A percentile compares a stretch with the other conserved stretches of the same genome.
Conservation (phyloP, 192 early-diverging fungal species). For the Rhizophlyctis rosea region DNA sequence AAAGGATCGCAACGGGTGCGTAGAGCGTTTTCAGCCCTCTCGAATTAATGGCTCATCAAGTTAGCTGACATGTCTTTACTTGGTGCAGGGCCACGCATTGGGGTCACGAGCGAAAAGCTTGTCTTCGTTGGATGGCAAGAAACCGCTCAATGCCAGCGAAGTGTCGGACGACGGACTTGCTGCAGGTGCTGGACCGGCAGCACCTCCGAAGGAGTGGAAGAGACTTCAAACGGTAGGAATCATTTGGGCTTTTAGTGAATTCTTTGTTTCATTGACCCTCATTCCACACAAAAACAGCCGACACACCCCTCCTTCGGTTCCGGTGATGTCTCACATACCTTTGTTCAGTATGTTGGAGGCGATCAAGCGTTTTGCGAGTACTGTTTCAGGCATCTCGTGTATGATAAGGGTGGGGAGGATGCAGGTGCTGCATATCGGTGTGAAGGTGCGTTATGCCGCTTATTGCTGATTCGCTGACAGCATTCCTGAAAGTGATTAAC, state of each 20-base stretch:
- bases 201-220: neutral
- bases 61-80: too few relatives aligned
- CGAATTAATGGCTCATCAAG: too few relatives aligned
- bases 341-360: conserved; percentile 32
- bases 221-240: conserved; percentile 2
- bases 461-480: neutral
- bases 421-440: conserved; percentile 38
- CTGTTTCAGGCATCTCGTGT: conserved; percentile 27
- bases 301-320: conserved; percentile 9
- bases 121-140: neutral
- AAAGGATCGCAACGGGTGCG: conserved; percentile 19
- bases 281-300: conserved; percentile 22
- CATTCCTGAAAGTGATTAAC: conserved; percentile 12
- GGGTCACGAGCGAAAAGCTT: neutral
- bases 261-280: neutral
- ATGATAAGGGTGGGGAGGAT: conserved; percentile 15
- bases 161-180: neutral
- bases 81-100: too few relatives aligned
- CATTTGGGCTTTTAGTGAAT: neutral
- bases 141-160: neutral
- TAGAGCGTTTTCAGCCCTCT: too few relatives aligned
- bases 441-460: conserved; percentile 32
- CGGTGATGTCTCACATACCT: conserved; percentile 34
- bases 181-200: neutral
- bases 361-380: conserved; percentile 47